Evolutionary conservation across 257 asterid genomes (phyloP).

Genomic region (Nyctanthes arbortristis): DNA sequence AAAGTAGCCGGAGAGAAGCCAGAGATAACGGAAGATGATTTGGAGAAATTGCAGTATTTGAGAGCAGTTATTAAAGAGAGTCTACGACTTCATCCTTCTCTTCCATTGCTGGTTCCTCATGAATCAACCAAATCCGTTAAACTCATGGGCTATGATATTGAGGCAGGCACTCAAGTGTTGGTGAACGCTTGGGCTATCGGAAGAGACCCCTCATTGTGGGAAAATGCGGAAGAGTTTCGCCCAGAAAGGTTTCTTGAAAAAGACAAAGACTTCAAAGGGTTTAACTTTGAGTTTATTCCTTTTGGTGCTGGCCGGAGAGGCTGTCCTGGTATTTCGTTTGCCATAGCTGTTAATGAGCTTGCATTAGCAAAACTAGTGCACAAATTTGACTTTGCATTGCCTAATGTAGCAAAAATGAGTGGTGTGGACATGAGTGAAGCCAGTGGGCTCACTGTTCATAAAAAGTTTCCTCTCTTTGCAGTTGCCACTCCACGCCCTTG

Average conservation of each 20-base stretch:
- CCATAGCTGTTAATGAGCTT: too few relatives aligned
- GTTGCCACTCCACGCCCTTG: constrained; percentile 14
- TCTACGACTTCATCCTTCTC: constrained; percentile 38
- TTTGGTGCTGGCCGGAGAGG: constrained; percentile 42
- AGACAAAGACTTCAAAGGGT: constrained; percentile 18
- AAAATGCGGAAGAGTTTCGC: constrained; percentile 36
- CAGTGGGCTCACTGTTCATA: constrained; percentile 29
- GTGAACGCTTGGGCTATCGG: constrained; percentile 42
- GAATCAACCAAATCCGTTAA: constrained; percentile 27
- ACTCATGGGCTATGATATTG: constrained; percentile 43
- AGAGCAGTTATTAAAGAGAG: too few relatives aligned
- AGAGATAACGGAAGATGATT: too few relatives aligned
- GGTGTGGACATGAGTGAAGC: constrained; percentile 27
- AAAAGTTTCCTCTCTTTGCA: constrained; percentile 33
- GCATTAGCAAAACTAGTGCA: too few relatives aligned
- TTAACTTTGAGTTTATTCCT: constrained; percentile 36
- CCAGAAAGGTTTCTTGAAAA: constrained; percentile 42
- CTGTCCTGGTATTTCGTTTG: too few relatives aligned
- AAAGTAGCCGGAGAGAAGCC: constrained; percentile 43
- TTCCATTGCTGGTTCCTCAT: constrained; percentile 34
- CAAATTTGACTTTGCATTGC: constrained; percentile 30
- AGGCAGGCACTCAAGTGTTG: constrained; percentile 31
- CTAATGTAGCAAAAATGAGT: constrained; percentile 12
- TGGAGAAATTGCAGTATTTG: too few relatives aligned
- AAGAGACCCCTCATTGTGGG: constrained; percentile 36